phyloP scores from a whole-genome alignment of 2,329 filamentous ascomycete species.

The Triangularia verruculosa region DNA sequence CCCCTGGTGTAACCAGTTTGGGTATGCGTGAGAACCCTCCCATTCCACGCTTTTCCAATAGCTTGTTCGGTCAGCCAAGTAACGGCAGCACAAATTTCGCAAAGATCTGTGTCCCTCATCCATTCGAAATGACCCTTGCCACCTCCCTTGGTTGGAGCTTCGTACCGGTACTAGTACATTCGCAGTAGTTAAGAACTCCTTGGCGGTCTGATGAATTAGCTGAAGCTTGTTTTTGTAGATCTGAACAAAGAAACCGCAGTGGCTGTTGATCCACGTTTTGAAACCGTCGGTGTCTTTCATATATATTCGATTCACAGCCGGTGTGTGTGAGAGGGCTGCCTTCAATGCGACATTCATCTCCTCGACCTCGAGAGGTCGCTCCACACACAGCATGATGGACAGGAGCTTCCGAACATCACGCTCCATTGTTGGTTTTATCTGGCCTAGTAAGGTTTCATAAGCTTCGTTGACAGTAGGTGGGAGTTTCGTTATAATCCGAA shows the following conservation, averaged over 20 bases:
- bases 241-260: conserved; percentile 6
- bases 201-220: neutral
- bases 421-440: neutral
- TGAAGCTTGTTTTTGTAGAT: neutral
- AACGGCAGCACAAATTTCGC: neutral
- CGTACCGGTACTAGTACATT: too few relatives aligned
- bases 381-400: neutral
- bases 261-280: neutral
- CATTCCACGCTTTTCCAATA: neutral
- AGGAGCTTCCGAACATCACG: neutral
- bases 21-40: neutral
- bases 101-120: neutral
- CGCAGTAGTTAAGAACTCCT: neutral
- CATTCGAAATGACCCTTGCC: neutral
- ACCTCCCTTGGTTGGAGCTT: neutral
- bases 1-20: neutral
- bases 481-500: neutral
- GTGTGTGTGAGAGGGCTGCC: neutral
- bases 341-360: neutral
- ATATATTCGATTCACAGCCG: neutral
- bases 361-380: neutral
- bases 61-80: neutral
- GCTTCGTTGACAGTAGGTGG: neutral
- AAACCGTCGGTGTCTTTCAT: neutral
- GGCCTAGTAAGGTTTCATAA: neutral